Evolutionary conservation across 805 yeast genomes (phyloP), one percentile per base, ranked within the genome.

Genomic region (Yarrowia hollandica): DNA sequence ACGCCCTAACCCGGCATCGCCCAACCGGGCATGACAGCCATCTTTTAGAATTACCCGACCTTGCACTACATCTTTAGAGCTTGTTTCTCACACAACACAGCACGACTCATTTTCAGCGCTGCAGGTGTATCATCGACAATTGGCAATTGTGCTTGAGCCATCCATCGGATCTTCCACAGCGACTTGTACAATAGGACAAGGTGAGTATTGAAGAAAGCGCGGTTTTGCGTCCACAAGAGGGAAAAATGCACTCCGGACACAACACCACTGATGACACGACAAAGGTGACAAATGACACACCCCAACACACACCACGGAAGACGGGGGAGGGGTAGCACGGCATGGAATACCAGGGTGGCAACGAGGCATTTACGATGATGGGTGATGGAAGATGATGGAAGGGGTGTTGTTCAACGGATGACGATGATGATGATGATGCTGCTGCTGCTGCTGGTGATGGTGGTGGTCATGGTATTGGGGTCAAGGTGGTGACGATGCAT

Each of bases 41-140:
- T 28, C 33, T 41, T 31, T 31, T 48, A 48, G 55, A 48, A 48
- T 48, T 48, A 48, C 55, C 55, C 55, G 55, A 48, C 39, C 55
- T 31, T 48, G 55, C 54, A 44, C 54, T 44, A 30, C 28, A 30
- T 38, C 25, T 54, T 25, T 34, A 14, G 42, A 30, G 37, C 42
- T 56, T 38, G 23, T 54, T 26, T 54, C 55, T 21, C 41, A 23
- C 50, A 16, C 30, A 19, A 28, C 60, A 52, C 56, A 41, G 48
- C 48, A 48, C 55, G 10, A 46, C 54, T 25, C 35, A 30, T 46
- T 46, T 28, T 42, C 50, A n/a, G 26, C 52, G 14, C 19, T 23
- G 21, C 46, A 25, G 52, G 35, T 25, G 28, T 23, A 48, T 31
- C 55, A 16, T 48, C 55, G 34, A 48, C 58, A 23, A 33, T 31